These are phyloP conservation scores for Ceratocystis colombiana DNA, from an alignment of 2,329 filamentous ascomycete species.

Conservation along the genomic window DNA sequence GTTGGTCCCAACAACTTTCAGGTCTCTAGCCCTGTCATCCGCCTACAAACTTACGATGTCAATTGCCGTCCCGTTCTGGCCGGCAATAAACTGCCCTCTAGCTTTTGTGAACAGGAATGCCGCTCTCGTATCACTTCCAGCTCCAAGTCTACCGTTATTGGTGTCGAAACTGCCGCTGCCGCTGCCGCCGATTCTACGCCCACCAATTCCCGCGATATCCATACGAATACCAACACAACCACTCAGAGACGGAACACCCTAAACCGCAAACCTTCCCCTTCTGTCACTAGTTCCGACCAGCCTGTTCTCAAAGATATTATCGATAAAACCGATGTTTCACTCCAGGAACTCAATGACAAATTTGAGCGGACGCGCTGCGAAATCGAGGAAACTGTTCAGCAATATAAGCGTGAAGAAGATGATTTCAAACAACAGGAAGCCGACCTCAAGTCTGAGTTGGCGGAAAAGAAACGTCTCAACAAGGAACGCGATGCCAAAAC, in stretches of 20 bases:
- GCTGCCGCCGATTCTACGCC: constrained; percentile 36
- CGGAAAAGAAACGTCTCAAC: constrained; percentile 63
- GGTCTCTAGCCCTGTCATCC: constrained; percentile 73
- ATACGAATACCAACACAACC: constrained; percentile 22
- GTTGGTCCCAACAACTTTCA: constrained; percentile 89
- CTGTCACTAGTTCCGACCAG: constrained; percentile 48
- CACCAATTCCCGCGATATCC: constrained; percentile 8
- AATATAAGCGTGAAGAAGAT: constrained; percentile 61
- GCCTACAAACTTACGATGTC: constrained; percentile 63
- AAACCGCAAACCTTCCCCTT: constrained; percentile 67
- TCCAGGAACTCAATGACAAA: constrained; percentile 69
- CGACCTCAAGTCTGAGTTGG: constrained; percentile 65
- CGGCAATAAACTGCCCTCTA: constrained; percentile 46
- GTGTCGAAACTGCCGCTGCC: constrained; percentile 46
- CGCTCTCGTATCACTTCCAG: constrained; percentile 34
- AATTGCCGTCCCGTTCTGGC: constrained; percentile 54
- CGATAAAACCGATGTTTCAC: constrained; percentile 52
- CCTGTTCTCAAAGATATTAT: constrained; percentile 34
- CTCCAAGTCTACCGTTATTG: constrained; percentile 44
- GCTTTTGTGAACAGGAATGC: constrained; percentile 45
- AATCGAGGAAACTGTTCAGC: constrained; percentile 64
- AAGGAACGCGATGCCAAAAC: constrained; percentile 90
- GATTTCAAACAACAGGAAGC: constrained; percentile 57
- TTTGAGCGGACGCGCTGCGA: constrained; percentile 74
- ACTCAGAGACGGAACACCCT: constrained; percentile 44